phyloP scores from a whole-genome alignment of 495 filamentous ascomycete species.

The Pseudoneurospora amorphoporcata region DNA sequence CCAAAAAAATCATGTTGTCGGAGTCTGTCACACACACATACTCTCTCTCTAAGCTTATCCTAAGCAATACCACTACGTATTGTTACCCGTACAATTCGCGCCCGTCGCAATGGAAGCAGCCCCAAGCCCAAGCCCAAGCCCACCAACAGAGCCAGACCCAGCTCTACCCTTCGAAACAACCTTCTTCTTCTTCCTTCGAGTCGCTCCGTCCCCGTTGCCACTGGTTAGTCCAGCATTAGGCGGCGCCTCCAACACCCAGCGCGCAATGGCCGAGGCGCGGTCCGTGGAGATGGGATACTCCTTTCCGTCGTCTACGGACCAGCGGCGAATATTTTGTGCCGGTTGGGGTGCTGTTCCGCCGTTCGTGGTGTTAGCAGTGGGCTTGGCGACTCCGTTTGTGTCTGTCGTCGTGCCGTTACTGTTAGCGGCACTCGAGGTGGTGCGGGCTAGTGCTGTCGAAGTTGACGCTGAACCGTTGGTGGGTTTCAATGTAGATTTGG shows the following conservation, averaged over 20 bases:
- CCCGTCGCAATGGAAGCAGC: background rate
- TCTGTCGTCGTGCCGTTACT: background rate
- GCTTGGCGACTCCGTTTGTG: background rate
- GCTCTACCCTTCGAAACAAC: background rate
- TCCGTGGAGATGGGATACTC: constrained; percentile 62
- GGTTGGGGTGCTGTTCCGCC: background rate
- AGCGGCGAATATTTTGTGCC: constrained; percentile 20
- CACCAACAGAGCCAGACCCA: background rate
- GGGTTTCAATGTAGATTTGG: background rate
- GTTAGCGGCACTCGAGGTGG: constrained; percentile 14
- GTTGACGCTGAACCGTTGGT: background rate
- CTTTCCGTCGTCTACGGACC: constrained; percentile 54
- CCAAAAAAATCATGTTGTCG: too few species aligned
- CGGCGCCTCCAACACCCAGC: constrained; percentile 45
- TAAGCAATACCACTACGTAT: too few species aligned
- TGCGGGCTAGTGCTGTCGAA: background rate
- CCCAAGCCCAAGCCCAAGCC: background rate
- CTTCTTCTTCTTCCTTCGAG: constrained; percentile 22
- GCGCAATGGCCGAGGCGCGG: constrained; percentile 52
- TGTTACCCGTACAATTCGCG: too few species aligned
- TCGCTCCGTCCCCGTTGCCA: background rate
- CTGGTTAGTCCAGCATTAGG: constrained; percentile 1
- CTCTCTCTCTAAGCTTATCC: too few species aligned
- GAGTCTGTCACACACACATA: too few species aligned
- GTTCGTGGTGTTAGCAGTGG: background rate